phyloP scores from a whole-genome alignment of 306 rosid genomes.

The Trifolium dubium region DNA sequence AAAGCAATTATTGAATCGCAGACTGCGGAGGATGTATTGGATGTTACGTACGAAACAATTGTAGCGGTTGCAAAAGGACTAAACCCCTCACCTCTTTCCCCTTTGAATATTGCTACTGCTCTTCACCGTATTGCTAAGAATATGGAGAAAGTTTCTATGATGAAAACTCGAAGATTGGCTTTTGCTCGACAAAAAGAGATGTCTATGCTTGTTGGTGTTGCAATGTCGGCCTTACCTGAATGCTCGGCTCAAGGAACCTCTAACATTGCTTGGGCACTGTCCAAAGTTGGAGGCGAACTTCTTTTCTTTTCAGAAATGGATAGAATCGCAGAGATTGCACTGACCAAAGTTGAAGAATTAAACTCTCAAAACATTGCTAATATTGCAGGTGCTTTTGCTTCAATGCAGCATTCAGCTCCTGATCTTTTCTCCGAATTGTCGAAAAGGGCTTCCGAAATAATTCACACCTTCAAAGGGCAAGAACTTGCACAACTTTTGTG shows the following conservation, averaged over 20 bases:
- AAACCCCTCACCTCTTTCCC: constrained; percentile 90
- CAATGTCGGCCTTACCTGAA: constrained; percentile 83
- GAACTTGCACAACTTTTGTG: constrained; percentile 92
- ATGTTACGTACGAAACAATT: constrained; percentile 69
- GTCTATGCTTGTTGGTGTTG: constrained; percentile 88
- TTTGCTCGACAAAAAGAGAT: constrained; percentile 89
- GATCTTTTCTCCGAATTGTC: constrained; percentile 74
- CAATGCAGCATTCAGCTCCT: constrained; percentile 89
- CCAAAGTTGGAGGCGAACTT: constrained; percentile 91
- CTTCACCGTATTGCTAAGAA: constrained; percentile 95
- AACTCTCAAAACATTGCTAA: constrained; percentile 93
- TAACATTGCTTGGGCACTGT: constrained; percentile 87
- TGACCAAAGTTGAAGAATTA: constrained; percentile 73
- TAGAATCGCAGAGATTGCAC: constrained; percentile 85
- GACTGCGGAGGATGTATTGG: constrained; percentile 84
- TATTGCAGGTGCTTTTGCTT: constrained; percentile 89
- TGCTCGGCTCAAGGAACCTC: constrained; percentile 94
- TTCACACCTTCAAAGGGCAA: constrained; percentile 82
- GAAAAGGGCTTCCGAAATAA: constrained; percentile 66
- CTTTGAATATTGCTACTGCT: constrained; percentile 88
- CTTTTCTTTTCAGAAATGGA: constrained; percentile 95
- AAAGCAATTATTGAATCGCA: constrained; percentile 71
- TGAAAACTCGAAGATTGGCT: constrained; percentile 71
- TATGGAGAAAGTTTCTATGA: constrained; percentile 84
- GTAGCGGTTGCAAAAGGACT: constrained; percentile 85